Conservation (phyloP, 768 basidiomycete genomes). For the Psilocybe cubensis region DNA sequence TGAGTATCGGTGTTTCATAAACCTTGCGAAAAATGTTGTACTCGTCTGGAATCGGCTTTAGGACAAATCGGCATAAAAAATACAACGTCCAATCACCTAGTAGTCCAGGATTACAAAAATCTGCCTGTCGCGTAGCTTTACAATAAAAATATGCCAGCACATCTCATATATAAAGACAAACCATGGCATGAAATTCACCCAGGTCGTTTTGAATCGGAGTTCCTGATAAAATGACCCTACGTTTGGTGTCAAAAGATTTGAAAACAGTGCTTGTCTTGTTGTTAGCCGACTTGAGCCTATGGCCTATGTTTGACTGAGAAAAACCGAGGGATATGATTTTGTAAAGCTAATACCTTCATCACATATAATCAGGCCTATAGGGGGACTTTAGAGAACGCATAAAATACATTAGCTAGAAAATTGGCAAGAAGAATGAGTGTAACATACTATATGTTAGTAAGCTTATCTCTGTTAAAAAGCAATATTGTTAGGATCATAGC, state of each 20-base stretch:
- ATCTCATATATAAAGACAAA: slow-evolving; percentile 34
- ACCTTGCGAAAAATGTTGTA: slow-evolving; percentile 76
- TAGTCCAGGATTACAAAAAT: slow-evolving; percentile 94
- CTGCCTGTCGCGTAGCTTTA: slow-evolving; percentile 52
- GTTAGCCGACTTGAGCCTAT: slow-evolving; percentile 89
- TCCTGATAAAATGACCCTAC: slow-evolving; percentile 90
- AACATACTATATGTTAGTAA: slow-evolving; percentile 27
- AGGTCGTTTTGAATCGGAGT: slow-evolving; percentile 98
- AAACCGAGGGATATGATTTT: not conserved
- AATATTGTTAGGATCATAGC: not conserved
- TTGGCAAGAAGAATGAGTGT: not conserved
- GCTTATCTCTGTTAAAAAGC: slow-evolving; percentile 23
- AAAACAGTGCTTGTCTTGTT: slow-evolving; percentile 92
- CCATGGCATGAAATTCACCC: slow-evolving; percentile 96
- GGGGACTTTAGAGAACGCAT: slow-evolving; percentile 80
- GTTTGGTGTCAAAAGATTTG: slow-evolving; percentile 69
- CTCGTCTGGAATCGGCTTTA: slow-evolving; percentile 52
- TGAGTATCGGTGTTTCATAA: slow-evolving; percentile 88
- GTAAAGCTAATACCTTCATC: slow-evolving; percentile 72
- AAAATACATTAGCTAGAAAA: slow-evolving; percentile 1
- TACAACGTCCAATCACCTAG: slow-evolving; percentile 54
- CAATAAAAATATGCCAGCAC: not conserved
- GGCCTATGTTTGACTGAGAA: slow-evolving; percentile 50
- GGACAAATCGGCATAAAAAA: not conserved
- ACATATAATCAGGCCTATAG: slow-evolving; percentile 91